phyloP scores from a whole-genome alignment of 352 stramenopile species.

The Phytopythium aichiense region DNA sequence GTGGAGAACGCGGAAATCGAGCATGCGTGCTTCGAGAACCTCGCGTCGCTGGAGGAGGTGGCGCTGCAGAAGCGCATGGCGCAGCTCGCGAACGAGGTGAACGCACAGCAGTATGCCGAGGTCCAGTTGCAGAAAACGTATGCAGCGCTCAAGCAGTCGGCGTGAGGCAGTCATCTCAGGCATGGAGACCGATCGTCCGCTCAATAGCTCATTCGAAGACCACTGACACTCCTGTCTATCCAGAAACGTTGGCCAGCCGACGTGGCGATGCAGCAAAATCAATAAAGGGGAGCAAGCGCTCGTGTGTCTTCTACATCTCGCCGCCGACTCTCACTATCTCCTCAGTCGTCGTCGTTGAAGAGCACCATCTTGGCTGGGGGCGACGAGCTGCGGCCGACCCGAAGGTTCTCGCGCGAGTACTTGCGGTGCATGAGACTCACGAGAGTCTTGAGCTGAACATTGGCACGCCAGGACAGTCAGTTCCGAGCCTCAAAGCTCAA shows the following conservation, averaged over 20 bases:
- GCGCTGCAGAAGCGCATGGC: constrained; percentile 63
- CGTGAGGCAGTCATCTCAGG: constrained; percentile 3
- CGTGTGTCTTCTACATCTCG: neutral
- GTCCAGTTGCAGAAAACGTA: constrained; percentile 80
- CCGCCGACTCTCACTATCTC: neutral
- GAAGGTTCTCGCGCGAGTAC: constrained; percentile 77
- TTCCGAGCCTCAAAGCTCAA: neutral
- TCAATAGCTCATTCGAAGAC: neutral
- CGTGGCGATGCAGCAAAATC: neutral
- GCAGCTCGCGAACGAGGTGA: constrained; percentile 67
- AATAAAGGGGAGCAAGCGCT: constrained; percentile 1
- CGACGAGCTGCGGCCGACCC: constrained; percentile 43
- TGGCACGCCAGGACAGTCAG: neutral
- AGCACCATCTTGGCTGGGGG: constrained; percentile 38
- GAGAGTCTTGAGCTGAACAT: constrained; percentile 65
- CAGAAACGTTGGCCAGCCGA: neutral
- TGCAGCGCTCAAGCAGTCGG: constrained; percentile 36
- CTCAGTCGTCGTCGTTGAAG: constrained; percentile 31
- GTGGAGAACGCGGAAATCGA: constrained; percentile 66
- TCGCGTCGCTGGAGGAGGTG: constrained; percentile 46
- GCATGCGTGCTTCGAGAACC: constrained; percentile 55
- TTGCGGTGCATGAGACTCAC: constrained; percentile 83
- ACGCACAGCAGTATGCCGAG: constrained; percentile 69
- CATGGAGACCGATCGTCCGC: constrained; percentile 2
- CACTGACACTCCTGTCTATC: neutral